Evolutionary conservation across 768 basidiomycete genomes (phyloP).

Genomic region (Tricholoma saponaceum): DNA sequence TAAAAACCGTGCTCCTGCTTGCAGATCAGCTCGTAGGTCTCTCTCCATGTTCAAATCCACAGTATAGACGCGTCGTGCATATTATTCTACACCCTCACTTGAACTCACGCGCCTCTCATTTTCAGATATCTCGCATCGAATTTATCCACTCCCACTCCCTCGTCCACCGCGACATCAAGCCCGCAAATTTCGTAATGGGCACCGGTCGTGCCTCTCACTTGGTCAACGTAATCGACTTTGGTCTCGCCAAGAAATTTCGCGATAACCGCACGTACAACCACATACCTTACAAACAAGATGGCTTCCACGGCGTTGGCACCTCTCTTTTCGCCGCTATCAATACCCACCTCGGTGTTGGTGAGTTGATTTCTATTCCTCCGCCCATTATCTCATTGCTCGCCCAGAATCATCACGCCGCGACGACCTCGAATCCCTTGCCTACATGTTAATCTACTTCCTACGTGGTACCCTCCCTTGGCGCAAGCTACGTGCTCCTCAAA

Average conservation of each 20-base stretch:
- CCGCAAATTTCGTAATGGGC: slow-evolving; percentile 98
- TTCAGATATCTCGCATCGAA: slow-evolving; percentile 89
- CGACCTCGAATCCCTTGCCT: slow-evolving; percentile 76
- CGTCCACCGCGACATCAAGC: slow-evolving; percentile 96
- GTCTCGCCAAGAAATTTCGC: slow-evolving; percentile 76
- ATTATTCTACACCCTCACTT: slow-evolving; percentile 7
- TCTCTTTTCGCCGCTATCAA: slow-evolving; percentile 72
- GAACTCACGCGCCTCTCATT: slow-evolving; percentile 6
- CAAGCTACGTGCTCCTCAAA: slow-evolving; percentile 54
- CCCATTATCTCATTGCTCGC: slow-evolving; percentile 8
- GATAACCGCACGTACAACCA: slow-evolving; percentile 62
- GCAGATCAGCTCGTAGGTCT: slow-evolving; percentile 87
- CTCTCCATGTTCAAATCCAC: slow-evolving; percentile 19
- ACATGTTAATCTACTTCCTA: slow-evolving; percentile 81
- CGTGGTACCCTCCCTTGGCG: slow-evolving; percentile 79
- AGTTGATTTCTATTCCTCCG: slow-evolving; percentile 19
- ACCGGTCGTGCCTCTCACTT: slow-evolving; percentile 48
- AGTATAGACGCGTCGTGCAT: slow-evolving; percentile 7
- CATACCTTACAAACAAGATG: slow-evolving; percentile 69
- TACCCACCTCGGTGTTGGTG: slow-evolving; percentile 74
- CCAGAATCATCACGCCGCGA: slow-evolving; percentile 73
- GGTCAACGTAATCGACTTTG: slow-evolving; percentile 93
- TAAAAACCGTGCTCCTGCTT: slow-evolving; percentile 92
- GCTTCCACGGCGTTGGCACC: slow-evolving; percentile 77
- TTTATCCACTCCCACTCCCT: slow-evolving; percentile 95